Base-by-base conservation (phyloP, 1,284 basidiomycete species). In the Coniferiporia weirii region DNA sequence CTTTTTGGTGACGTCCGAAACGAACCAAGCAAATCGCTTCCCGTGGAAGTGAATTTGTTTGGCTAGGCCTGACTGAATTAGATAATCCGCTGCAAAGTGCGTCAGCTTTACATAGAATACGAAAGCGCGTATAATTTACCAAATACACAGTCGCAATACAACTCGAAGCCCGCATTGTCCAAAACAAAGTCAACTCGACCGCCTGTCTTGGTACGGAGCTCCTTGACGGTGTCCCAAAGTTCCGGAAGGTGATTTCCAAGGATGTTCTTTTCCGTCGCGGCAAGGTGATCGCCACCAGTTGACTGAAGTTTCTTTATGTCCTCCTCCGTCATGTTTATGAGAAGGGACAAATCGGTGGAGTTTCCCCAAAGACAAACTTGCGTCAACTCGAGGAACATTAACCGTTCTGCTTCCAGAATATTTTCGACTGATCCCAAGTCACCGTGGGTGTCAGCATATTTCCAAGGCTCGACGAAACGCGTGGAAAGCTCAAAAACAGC, bases 321-420 rank as follows among this genome's bases (percentile, higher is more conserved):
- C 48, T 98, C 95, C 74, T 98, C 95, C 12, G 93, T 93, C 95
- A 98, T 98, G 76, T 98, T 94, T 76, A 98, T 98, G 57, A 98
- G 81, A 36, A 98, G 82, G 2, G 93, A 96, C 56, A 98, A 79
- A 73, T 98, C 95, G 59, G 96, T 98, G n/a, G 93, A 92, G 75
- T 96, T 96, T 15, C 93, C 93, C 93, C 93, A 95, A 20, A 96
- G 79, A 69, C 93, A 95, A 59, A 97, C 92, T 91, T 98, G 96
- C 15, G 95, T 95, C 52, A 98, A 77, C 74, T 99, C 96, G 59
- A 90, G 79, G 80, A 98, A 99, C 82, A 97, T 87, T 54, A 95
- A 76, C 59, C 92, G 86, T 70, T 93, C 86, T n/a, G 87, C 85
- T 65, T 95, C 88, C 9, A 79, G 70, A 70, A 83, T 85, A n/a